These are phyloP conservation scores for Debaryomyces sp. DNA, from an alignment of 1,139 yeast species.

Conservation along the genomic window DNA sequence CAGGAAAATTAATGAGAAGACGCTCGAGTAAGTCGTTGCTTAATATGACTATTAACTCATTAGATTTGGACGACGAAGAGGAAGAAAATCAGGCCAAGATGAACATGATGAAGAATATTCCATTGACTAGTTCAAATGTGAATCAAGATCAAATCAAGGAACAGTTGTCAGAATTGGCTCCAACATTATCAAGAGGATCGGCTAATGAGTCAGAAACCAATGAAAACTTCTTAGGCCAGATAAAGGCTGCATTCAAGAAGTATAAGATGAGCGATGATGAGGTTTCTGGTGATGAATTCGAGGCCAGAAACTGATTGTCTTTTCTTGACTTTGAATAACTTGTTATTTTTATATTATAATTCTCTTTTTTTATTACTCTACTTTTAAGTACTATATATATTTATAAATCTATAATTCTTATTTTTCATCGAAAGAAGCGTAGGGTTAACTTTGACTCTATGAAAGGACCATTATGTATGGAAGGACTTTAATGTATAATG, in stretches of 20 bases:
- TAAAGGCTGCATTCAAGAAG: conserved; percentile 54
- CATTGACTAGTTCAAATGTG: not conserved
- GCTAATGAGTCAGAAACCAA: conserved; percentile 31
- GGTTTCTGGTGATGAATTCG: conserved; percentile 60
- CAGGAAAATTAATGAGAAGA: conserved; percentile 60
- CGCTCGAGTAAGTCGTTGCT: conserved; percentile 72
- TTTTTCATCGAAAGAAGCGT: not conserved
- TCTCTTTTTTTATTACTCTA: not conserved
- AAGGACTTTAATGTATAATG: not conserved
- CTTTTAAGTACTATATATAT: not conserved
- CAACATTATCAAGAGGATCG: conserved; percentile 39
- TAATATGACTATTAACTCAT: conserved; percentile 64
- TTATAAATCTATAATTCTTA: not conserved
- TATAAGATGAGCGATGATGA: conserved; percentile 44
- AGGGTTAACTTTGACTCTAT: not conserved
- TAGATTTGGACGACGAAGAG: conserved; percentile 70
- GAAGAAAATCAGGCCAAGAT: conserved; percentile 15
- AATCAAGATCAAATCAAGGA: conserved; percentile 17
- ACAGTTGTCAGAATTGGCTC: conserved; percentile 30
- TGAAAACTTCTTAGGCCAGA: conserved; percentile 51
- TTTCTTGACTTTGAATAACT: not conserved
- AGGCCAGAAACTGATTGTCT: conserved; percentile 35
- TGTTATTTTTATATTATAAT: conserved; percentile 1
- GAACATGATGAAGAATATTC: conserved; percentile 3
- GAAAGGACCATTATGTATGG: not conserved